Evolutionary conservation across 2,329 filamentous ascomycete genomes (phyloP).

Genomic region (Pyrenochaeta sp.): DNA sequence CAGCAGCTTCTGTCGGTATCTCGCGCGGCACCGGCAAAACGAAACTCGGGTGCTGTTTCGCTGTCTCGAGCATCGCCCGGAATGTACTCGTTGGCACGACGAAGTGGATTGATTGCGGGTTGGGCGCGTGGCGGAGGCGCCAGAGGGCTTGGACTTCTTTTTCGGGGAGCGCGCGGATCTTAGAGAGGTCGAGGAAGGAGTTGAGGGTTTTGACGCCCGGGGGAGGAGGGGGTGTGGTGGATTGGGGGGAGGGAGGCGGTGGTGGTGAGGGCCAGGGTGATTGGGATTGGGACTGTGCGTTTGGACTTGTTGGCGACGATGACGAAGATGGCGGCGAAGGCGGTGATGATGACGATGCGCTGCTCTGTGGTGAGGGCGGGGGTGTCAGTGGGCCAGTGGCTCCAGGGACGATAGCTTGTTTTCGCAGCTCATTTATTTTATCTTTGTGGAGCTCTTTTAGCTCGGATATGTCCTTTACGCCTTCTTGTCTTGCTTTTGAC

Average conservation of each 20-base stretch:
- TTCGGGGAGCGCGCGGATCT: slow-evolving; percentile 74
- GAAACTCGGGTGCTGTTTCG: slow-evolving; percentile 83
- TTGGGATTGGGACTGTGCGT: slow-evolving; percentile 3
- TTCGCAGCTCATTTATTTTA: slow-evolving; percentile 77
- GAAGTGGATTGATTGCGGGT: slow-evolving; percentile 81
- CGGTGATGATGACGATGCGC: slow-evolving; percentile 11
- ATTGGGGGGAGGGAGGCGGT: slow-evolving; percentile 37
- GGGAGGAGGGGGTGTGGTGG: slow-evolving; percentile 41
- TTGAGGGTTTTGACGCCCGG: slow-evolving; percentile 69
- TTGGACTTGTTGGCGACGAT: slow-evolving; percentile 2
- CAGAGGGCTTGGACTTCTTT: slow-evolving; percentile 89
- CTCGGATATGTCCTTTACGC: slow-evolving; percentile 74
- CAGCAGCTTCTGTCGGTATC: slow-evolving; percentile 30
- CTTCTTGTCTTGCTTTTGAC: slow-evolving; percentile 78
- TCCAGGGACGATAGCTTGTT: slow-evolving; percentile 67
- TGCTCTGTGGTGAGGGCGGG: slow-evolving; percentile 19
- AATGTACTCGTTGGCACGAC: slow-evolving; percentile 79
- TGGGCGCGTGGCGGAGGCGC: slow-evolving; percentile 83
- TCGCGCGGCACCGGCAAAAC: slow-evolving; percentile 83
- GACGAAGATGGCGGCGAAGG: slow-evolving; percentile 1
- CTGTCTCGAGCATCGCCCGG: slow-evolving; percentile 72
- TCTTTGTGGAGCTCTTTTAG: slow-evolving; percentile 85
- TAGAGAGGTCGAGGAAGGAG: slow-evolving; percentile 80
- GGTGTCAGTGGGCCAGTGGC: slow-evolving; percentile 56
- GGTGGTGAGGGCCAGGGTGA: slow-evolving; percentile 39